A percentile compares a stretch with the other conserved stretches of the same genome.
Conservation (phyloP, 2,329 filamentous ascomycete species). For the Arthrobotrys sinensis region DNA sequence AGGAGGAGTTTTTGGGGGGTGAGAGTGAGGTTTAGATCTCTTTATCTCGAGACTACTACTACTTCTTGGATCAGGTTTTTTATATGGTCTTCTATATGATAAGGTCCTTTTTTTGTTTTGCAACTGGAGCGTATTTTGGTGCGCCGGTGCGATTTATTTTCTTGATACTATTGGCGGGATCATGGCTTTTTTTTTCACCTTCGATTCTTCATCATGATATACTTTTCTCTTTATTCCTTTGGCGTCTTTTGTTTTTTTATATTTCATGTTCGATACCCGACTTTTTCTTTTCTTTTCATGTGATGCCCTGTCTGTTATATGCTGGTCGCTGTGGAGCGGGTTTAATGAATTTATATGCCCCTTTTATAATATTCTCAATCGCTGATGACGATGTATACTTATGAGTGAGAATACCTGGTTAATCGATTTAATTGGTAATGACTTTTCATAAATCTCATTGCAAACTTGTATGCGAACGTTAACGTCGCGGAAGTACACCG, state of each 20-base stretch:
- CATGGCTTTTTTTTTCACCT: neutral
- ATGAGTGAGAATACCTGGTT: no score
- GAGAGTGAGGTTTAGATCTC: conserved; percentile 38
- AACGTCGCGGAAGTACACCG: no score
- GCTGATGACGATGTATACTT: no score
- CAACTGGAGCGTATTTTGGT: conserved; percentile 29
- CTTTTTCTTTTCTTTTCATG: conserved; percentile 43
- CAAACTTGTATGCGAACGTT: no score
- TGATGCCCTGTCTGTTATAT: neutral
- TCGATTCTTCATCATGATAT: neutral
- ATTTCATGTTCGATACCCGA: conserved; percentile 44
- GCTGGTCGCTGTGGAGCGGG: conserved; percentile 28
- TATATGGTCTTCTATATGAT: neutral
- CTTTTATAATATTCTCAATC: neutral
- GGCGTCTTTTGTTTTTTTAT: conserved; percentile 37
- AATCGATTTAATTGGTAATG: no score
- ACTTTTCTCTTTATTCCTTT: neutral
- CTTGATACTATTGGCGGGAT: neutral
- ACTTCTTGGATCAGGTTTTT: neutral
- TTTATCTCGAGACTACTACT: neutral
- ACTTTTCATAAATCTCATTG: no score
- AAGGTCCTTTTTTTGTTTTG: conserved; percentile 11
- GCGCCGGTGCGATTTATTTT: conserved; percentile 20
- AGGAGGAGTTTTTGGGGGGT: conserved; percentile 51
- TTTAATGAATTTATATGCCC: conserved; percentile 8